Evolutionary conservation across 2,329 filamentous ascomycete genomes (phyloP), one percentile per base, ranked within the genome.

Genomic region (Xylaria sp.): DNA sequence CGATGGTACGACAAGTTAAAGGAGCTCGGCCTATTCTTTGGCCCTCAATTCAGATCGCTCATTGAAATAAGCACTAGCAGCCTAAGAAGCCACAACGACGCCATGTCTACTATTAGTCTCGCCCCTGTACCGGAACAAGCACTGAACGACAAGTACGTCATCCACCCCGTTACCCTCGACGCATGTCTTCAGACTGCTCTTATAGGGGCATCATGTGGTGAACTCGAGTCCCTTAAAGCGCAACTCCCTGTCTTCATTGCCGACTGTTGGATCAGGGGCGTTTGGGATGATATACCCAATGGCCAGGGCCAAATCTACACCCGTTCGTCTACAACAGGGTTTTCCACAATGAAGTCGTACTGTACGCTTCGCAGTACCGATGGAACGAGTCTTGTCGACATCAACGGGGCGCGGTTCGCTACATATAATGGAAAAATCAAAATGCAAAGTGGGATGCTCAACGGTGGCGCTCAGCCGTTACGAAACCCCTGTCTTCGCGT

Each of bases 91-190:
- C 18, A 54, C 23, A 55, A 5, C 18, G 25, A 57, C 36, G 18
- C 62, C 5, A 15, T 62, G 51, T 31, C 46, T 31, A 49, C 56
- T 25, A 36, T 39, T 43, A 41, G 28, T 4, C 33, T 62, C 25
- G 18, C 52, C 52, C 28, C 5, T 36, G 15, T 13, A 25, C n/a
- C 41, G 20, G 25, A 59, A 25, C 25, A 43, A n/a, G 28, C 6
- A 1, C 23, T 15, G 20, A 58, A 23, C 12, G 43, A 61, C 3
- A 10, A n/a, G 1, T 68, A 71, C 28, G 33, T 51, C 8, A n/a
- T 75, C 1, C 71, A 75, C 61, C 72, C 73, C 1, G 51, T 73
- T n/a, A 61, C 57, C n/a, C 68, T 75, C 2, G 73, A 75, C 46
- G 70, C 73, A 6, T 67, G 66, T 20, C 39, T 75, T 3, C 74